A percentile compares a stretch with the other conserved stretches of the same genome.
phyloP scores from a whole-genome alignment of 768 basidiomycete species.

The Leccinum longicurvipes region DNA sequence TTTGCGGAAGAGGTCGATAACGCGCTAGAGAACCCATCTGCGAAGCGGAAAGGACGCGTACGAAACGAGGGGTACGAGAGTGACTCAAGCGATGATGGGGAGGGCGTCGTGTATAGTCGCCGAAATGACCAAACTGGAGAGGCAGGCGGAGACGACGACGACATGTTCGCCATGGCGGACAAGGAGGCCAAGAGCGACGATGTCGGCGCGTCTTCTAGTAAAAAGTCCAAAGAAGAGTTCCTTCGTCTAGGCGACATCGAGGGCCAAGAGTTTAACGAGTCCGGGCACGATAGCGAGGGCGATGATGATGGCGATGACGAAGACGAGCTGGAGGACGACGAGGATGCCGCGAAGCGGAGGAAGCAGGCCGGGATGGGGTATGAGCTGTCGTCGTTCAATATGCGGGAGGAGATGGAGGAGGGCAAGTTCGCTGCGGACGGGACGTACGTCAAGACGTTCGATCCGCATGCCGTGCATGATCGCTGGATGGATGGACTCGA shows the following conservation, averaged over 20 bases:
- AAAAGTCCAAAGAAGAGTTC: conserved; percentile 68
- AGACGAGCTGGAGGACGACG: conserved; percentile 49
- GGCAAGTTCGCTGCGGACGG: conserved; percentile 97
- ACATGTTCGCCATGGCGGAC: conserved; percentile 75
- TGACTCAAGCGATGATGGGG: conserved; percentile 92
- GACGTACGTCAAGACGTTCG: conserved; percentile 77
- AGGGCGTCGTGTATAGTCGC: conserved; percentile 87
- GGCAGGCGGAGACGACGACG: conserved; percentile 66
- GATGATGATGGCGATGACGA: conserved; percentile 29
- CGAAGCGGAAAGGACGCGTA: conserved; percentile 66
- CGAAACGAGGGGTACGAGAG: conserved; percentile 90
- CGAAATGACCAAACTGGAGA: conserved; percentile 50
- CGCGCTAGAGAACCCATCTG: conserved; percentile 63
- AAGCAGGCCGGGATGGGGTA: conserved; percentile 90
- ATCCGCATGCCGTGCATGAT: conserved; percentile 91
- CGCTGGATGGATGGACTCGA: conserved; percentile 92
- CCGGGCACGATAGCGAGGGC: conserved; percentile 33
- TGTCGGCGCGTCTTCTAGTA: conserved; percentile 44
- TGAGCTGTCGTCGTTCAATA: conserved; percentile 94
- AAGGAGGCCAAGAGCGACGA: conserved; percentile 50
- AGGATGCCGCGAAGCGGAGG: conserved; percentile 72
- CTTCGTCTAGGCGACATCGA: conserved; percentile 93
- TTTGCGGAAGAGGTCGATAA: conserved; percentile 80
- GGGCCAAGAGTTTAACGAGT: conserved; percentile 80
- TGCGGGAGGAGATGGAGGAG: conserved; percentile 98